Conservation (phyloP, 2,329 filamentous ascomycete genomes). For the Neonectria sp. region DNA sequence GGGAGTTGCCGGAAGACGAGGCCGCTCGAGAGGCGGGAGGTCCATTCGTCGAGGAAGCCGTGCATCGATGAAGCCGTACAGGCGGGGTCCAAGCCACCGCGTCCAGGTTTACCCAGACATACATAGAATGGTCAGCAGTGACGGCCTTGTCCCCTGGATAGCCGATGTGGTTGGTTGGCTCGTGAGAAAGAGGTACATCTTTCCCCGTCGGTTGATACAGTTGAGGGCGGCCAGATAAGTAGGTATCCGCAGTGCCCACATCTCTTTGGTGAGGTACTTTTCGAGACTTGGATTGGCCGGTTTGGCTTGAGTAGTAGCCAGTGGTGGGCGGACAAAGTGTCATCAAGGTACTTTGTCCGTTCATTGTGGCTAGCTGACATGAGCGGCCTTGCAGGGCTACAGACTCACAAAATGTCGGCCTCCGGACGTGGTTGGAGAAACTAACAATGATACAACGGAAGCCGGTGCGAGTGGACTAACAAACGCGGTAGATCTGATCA, state of each 20-base stretch:
- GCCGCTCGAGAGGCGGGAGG: not conserved
- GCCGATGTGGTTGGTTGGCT: slow-evolving; percentile 17
- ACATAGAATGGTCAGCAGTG: not conserved
- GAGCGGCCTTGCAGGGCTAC: slow-evolving; percentile 1
- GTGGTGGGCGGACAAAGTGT: not conserved
- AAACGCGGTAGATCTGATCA: slow-evolving; percentile 32
- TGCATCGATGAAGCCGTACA: slow-evolving; percentile 10
- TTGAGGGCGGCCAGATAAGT: slow-evolving; percentile 9
- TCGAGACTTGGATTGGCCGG: slow-evolving; percentile 1
- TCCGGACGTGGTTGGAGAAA: slow-evolving; percentile 6
- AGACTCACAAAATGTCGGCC: not conserved
- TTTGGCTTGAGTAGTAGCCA: not conserved
- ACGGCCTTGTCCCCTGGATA: slow-evolving; percentile 18
- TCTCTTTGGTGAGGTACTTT: slow-evolving; percentile 20
- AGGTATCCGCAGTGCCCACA: slow-evolving; percentile 22
- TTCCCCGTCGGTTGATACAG: slow-evolving; percentile 11
- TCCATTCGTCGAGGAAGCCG: slow-evolving; percentile 14
- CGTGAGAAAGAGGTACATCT: slow-evolving; percentile 2
- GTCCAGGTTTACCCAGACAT: slow-evolving; percentile 7
- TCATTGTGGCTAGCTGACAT: not conserved
- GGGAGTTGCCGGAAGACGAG: slow-evolving; percentile 7
- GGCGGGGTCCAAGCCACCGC: slow-evolving; percentile 26
- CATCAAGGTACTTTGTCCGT: slow-evolving; percentile 12
- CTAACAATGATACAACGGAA: slow-evolving; percentile 14
- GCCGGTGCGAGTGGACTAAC: slow-evolving; percentile 13